Conservation (phyloP, 1,284 basidiomycete genomes). For the Sporisorium iseilematis-ciliati region DNA sequence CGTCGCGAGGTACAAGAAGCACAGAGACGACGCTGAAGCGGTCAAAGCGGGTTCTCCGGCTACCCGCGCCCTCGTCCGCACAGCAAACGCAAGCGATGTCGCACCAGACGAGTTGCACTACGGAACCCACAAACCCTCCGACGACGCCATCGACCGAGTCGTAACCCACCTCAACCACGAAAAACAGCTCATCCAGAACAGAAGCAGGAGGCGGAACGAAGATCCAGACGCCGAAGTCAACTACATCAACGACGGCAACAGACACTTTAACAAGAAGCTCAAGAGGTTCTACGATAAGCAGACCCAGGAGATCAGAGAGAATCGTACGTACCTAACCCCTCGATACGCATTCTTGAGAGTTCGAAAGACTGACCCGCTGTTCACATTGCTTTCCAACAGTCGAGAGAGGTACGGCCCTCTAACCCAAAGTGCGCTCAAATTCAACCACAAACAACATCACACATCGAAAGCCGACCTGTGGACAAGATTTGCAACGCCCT, state of each 20-base stretch:
- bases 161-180: constrained; percentile 92
- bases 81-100: not conserved
- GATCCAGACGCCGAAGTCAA: constrained; percentile 95
- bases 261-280: constrained; percentile 99
- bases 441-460: too few relatives aligned
- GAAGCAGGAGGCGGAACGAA: constrained; percentile 86
- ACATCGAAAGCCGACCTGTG: too few relatives aligned
- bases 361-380: not conserved
- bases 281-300: constrained; percentile 97
- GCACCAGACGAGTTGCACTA: constrained; percentile 72
- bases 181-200: constrained; percentile 73
- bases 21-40: constrained; percentile 77
- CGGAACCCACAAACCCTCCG: constrained; percentile 91
- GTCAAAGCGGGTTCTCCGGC: constrained; percentile 5
- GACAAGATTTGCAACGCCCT: too few relatives aligned
- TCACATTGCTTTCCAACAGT: constrained; percentile 18
- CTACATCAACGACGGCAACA: constrained; percentile 98
- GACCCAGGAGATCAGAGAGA: constrained; percentile 78
- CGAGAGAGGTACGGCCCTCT: constrained; percentile 52
- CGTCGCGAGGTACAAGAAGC: constrained; percentile 82
- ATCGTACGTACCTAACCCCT: constrained; percentile 29
- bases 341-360: not conserved
- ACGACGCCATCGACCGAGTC: constrained; percentile 93
- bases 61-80: not conserved
- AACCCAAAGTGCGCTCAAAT: too few relatives aligned